phyloP scores from a whole-genome alignment of 148 eudicot species.

The Tetragonia tetragonoides region DNA sequence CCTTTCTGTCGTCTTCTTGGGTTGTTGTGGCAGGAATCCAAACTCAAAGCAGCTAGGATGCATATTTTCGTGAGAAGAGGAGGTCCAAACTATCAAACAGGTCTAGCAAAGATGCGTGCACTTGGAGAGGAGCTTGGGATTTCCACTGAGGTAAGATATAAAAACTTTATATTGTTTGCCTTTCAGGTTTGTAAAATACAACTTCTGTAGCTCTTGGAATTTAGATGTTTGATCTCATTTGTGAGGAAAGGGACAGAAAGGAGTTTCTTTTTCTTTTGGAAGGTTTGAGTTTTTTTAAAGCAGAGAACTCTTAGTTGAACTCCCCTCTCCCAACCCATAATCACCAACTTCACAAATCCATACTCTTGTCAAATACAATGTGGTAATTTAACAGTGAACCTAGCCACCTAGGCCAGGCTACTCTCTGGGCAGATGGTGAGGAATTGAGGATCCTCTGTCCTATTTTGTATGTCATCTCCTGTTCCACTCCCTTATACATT shows the following conservation, averaged over 20 bases:
- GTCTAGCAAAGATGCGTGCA: slow-evolving; percentile 71
- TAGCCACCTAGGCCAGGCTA: background rate
- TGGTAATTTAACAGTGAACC: background rate
- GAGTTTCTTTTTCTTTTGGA: background rate
- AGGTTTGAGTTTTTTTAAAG: too few species aligned
- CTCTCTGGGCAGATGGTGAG: background rate
- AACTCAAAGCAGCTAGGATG: slow-evolving; percentile 75
- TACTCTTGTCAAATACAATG: background rate
- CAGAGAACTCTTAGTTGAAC: too few species aligned
- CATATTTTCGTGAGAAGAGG: slow-evolving; percentile 81
- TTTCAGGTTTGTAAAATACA: background rate
- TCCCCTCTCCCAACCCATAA: too few species aligned
- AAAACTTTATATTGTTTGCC: background rate
- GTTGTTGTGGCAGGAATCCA: slow-evolving; percentile 47
- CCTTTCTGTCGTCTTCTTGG: background rate
- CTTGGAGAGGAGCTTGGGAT: slow-evolving; percentile 72
- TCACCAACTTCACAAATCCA: too few species aligned
- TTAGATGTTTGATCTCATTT: background rate
- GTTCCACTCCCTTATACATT: too few species aligned
- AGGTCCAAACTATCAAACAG: slow-evolving; percentile 84
- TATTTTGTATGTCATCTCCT: too few species aligned
- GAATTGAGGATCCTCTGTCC: too few species aligned
- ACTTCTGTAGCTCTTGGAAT: slow-evolving; percentile 7
- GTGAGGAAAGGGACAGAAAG: background rate
- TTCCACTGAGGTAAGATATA: slow-evolving; percentile 54